Evolutionary conservation across 805 yeast genomes (phyloP), one percentile per base, ranked within the genome.

Genomic region (Ogataea ramenticola): DNA sequence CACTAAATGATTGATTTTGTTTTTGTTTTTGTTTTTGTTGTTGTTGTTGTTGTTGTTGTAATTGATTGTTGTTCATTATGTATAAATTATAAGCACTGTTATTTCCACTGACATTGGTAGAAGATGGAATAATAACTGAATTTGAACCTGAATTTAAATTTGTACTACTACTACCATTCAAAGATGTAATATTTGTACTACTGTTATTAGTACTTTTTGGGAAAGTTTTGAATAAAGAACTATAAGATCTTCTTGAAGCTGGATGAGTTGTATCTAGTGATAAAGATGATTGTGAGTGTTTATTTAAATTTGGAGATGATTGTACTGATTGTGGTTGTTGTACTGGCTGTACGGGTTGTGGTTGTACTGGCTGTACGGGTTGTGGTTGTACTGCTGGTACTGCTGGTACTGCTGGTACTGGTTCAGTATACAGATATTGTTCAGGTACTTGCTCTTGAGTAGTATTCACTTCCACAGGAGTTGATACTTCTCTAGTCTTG

Each of bases 211-310:
- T 11, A 29, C 32, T 29, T 20, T 24, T 34, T 19, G 37, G 26
- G 16, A 43, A 43, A 14, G 30, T 39, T 14, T 40, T 39, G 19
- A 43, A 43, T 20, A 43, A 30, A 19, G 46, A 43, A 17, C 35
- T 36, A 16, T 43, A 43, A 10, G 37, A 30, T 39, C 43, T 43
- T 20, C 27, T 35, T 6, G 46, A n/a, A 3, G 46, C 40, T 34
- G 40, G 26, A 11, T 26, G 32, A n/a, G 21, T 22, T 6, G 8
- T 4, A n/a, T 21, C 39, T 22, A 24, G 17, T 26, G 32, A 3
- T 17, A 21, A 11, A 12, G 20, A 24, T 16, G 39, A 6, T 10
- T 31, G 26, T 4, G 24, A n/a, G 3, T 15, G 20, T 26, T 21
- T n/a, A 10, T n/a, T 36, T 8, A 22, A 11, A 16, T 21, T n/a